Base-by-base conservation (phyloP, 441 rosid species). In the Sinapis alba region DNA sequence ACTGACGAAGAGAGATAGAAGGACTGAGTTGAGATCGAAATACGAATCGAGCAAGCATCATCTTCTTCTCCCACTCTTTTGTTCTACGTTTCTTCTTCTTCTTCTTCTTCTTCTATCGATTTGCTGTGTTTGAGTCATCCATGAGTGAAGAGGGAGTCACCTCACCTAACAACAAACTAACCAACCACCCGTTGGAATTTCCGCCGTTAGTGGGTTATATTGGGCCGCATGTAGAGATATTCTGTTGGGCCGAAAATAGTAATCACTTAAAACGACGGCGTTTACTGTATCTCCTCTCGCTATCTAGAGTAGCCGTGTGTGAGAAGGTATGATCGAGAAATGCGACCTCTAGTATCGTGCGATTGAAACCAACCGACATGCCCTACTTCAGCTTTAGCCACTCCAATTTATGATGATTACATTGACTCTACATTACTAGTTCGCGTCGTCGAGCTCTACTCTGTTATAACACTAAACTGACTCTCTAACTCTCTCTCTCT, bases 381-480 rank as follows among this genome's bases (percentile, higher is more conserved):
- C n/a, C n/a, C n/a, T n/a, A n/a, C n/a, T n/a, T n/a, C 30, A 27
- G 30, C 30, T 27, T 27, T 27, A 27, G 30, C 30, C 30, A 27
- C 30, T 27, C 30, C 30, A 27, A 27, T 27, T 27, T 27, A 27
- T 27, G 30, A 27, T 27, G 30, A 27, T 27, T 27, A 27, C 30
- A 27, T 27, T 27, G 30, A 27, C 6, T 3, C 30, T 27, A 27
- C 5, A 27, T 27, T 3, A 27, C 36, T 32, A 32, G 10, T 32
- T 32, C 36, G 36, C 86, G 79, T 75, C 86, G 79, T 75, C 89
- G 97, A 13, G 94, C 98, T 69, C 85, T 83, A 3, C 97, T 92
- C 81, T 89, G 97, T 81, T 92, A 89, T 76, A 77, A 90, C 28
- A 87, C 94, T 91, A 83, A 43, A 11, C 54, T n/a, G n/a, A n/a